A percentile compares a stretch with the other conserved stretches of the same genome.
Conservation (phyloP, 495 filamentous ascomycete species). For the Aspergillus funiculosus region DNA sequence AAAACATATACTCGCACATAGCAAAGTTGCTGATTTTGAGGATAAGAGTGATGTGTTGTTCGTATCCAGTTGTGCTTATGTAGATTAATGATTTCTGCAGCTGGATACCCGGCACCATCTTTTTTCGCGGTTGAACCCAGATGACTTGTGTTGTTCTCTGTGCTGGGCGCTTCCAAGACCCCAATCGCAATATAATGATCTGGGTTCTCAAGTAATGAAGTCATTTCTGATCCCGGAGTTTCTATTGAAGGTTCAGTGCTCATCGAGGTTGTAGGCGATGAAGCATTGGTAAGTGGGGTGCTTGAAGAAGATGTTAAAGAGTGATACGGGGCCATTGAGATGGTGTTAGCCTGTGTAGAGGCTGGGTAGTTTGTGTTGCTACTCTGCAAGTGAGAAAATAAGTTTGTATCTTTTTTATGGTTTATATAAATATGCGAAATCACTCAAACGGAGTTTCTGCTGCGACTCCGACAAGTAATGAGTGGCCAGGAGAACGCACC, state of each 20-base stretch:
- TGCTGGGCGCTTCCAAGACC: conserved; percentile 13
- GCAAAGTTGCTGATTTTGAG: conserved; percentile 11
- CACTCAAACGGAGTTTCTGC: neutral
- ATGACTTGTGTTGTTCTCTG: neutral
- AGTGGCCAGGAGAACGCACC: neutral
- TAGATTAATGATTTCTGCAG: conserved; percentile 22
- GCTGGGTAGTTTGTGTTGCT: conserved; percentile 2
- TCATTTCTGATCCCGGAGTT: neutral
- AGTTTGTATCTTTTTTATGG: neutral
- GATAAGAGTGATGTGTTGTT: conserved; percentile 14
- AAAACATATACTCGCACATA: conserved; percentile 58
- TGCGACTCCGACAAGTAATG: too few relatives aligned
- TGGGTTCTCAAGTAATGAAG: conserved; percentile 5
- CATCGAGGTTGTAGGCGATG: conserved; percentile 1
- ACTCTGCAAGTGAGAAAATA: neutral
- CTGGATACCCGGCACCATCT: conserved; percentile 14
- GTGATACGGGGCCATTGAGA: neutral
- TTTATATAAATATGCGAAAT: too few relatives aligned
- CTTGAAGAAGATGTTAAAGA: neutral
- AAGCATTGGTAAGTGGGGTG: neutral
- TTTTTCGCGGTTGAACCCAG: neutral
- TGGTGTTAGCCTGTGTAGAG: neutral
- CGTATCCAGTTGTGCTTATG: conserved; percentile 33
- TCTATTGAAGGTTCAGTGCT: neutral
- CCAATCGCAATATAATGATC: conserved; percentile 21